These are phyloP conservation scores for Glomus cerebriforme DNA, from an alignment of 192 early-diverging fungal species.

Conservation along the genomic window DNA sequence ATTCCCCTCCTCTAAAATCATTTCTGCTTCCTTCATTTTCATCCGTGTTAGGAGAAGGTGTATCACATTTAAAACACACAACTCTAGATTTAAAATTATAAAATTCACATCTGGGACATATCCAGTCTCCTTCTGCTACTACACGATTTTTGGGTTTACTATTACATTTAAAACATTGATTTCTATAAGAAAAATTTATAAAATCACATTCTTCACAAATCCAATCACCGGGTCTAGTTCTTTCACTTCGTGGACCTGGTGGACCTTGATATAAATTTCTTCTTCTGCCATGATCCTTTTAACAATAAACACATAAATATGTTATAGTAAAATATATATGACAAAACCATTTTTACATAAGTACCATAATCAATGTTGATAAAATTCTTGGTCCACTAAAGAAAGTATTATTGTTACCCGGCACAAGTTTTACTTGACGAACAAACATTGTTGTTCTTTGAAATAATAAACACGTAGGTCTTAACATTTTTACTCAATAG, in stretches of 20 bases:
- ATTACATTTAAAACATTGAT: background rate
- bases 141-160: background rate
- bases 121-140: conserved; percentile 19
- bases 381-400: background rate
- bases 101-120: conserved; percentile 23
- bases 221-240: conserved; percentile 18
- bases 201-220: background rate
- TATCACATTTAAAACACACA: conserved; percentile 12
- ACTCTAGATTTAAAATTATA: conserved; percentile 18
- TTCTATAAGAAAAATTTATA: conserved; percentile 22
- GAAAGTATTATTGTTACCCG: background rate
- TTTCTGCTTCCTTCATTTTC: background rate
- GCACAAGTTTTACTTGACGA: background rate
- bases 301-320: no score
- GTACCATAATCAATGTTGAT: background rate
- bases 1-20: background rate
- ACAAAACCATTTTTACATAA: background rate
- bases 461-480: background rate
- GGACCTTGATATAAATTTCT: background rate
- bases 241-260: background rate
- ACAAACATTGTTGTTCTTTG: background rate
- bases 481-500: no score
- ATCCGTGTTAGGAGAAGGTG: conserved; percentile 7
- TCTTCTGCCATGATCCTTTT: background rate
- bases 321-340: no score